phyloP scores from a whole-genome alignment of 2,329 filamentous ascomycete genomes.

The Epichloe aotearoae region DNA sequence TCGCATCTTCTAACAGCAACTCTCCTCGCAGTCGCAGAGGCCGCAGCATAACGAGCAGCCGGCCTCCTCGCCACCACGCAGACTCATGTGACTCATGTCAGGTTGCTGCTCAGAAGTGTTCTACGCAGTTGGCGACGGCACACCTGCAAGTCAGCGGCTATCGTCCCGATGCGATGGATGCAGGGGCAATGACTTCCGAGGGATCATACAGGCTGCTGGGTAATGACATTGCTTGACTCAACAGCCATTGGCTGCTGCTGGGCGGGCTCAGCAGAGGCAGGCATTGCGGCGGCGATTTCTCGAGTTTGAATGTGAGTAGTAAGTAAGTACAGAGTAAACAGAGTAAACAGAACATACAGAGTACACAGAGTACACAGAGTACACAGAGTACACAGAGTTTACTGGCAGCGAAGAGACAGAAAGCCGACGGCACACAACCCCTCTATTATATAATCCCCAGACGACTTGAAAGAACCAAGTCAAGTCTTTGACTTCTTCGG shows the following conservation, averaged over 20 bases:
- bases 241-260: background rate
- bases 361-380: background rate
- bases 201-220: conserved; percentile 1
- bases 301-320: background rate
- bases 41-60: conserved; percentile 3
- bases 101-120: conserved; percentile 2
- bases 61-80: conserved; percentile 1
- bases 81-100: conserved; percentile 1
- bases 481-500: background rate
- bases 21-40: conserved; percentile 1
- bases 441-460: background rate
- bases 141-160: background rate
- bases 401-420: background rate
- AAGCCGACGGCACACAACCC: background rate
- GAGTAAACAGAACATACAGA: background rate
- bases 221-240: background rate
- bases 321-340: background rate
- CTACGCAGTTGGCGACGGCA: background rate
- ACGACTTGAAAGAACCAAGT: background rate
- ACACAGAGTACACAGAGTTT: background rate
- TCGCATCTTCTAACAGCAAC: background rate
- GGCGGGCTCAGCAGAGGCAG: background rate
- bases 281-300: background rate
- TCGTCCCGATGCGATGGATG: background rate
- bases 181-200: background rate